Evolutionary conservation across 768 basidiomycete species (phyloP), one percentile per base, ranked within the genome.

Genomic region (Amanita thiersii): DNA sequence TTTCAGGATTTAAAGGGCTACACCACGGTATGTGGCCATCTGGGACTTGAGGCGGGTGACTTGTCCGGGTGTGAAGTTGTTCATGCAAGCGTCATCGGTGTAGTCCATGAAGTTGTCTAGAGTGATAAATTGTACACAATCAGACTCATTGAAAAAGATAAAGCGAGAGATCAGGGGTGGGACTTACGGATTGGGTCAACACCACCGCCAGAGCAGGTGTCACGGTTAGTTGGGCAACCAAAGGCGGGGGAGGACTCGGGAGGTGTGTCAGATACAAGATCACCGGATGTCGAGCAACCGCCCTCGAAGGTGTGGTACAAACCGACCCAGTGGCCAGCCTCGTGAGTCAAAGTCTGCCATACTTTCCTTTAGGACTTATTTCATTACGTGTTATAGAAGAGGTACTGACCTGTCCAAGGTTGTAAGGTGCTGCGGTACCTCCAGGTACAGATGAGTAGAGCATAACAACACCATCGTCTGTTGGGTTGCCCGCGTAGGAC

Each of bases 321-420:
- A 19, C 76, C 75, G 44, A 74, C 59, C 75, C 76, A 79, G 58
- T 77, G 75, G n/a, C 75, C 73, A 37, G 65, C 68, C 55, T 79
- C 77, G 52, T 79, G 77, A 11, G 68, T 73, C 45, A 72, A 49
- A 34, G 72, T 79, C 6, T 7, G 7, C 7, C 26, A 7, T 28
- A 7, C 26, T n/a, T n/a, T n/a, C n/a, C n/a, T n/a, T n/a, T n/a
- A n/a, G n/a, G n/a, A n/a, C n/a, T n/a, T n/a, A n/a, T n/a, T n/a
- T n/a, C n/a, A n/a, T n/a, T n/a, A n/a, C n/a, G n/a, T n/a, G n/a
- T n/a, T n/a, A n/a, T n/a, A n/a, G n/a, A n/a, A n/a, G n/a, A n/a
- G n/a, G n/a, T n/a, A n/a, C n/a, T n/a, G n/a, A n/a, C n/a, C n/a
- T n/a, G n/a, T n/a, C n/a, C n/a, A n/a, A n/a, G n/a, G 26, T 28